Evolutionary conservation across 345 rosid genomes (phyloP).

Genomic region (Garcia nutans): DNA sequence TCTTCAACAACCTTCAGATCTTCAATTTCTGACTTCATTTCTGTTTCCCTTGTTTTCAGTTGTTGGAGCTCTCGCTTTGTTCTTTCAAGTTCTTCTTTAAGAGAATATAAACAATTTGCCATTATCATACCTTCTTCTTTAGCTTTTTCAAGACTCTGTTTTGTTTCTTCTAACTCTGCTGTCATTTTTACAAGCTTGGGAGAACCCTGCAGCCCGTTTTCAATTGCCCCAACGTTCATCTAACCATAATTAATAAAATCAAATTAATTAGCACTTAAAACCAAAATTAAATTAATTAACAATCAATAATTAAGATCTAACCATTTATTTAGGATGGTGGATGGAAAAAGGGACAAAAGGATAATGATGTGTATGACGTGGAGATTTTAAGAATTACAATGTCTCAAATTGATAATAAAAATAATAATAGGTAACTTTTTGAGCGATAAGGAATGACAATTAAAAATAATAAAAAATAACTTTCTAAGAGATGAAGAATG

Average conservation of each 20-base stretch:
- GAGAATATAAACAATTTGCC: constrained; percentile 55
- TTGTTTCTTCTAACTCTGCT: constrained; percentile 77
- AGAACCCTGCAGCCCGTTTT: constrained; percentile 19
- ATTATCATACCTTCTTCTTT: constrained; percentile 61
- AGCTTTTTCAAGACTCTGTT: constrained; percentile 57
- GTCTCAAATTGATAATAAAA: no score
- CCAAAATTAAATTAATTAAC: no score
- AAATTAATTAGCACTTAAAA: no score
- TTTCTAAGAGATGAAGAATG: no score
- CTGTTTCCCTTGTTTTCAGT: constrained; percentile 35
- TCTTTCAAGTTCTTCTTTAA: constrained; percentile 69
- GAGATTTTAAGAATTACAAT: no score
- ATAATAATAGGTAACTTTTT: no score
- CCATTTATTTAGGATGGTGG: no score
- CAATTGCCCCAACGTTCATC: constrained; percentile 42
- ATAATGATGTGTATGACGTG: no score
- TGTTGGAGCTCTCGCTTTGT: constrained; percentile 67
- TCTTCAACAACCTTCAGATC: constrained; percentile 43
- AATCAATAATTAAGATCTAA: no score
- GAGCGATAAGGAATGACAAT: no score
- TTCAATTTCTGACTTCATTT: constrained; percentile 39
- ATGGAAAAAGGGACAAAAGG: no score
- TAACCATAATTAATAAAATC: neutral
- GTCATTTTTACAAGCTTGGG: constrained; percentile 35
- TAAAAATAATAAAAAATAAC: no score